A percentile compares a stretch with the other conserved stretches of the same genome.
phyloP scores from a whole-genome alignment of 345 rosid species.

The Eucalyptus coolabah region DNA sequence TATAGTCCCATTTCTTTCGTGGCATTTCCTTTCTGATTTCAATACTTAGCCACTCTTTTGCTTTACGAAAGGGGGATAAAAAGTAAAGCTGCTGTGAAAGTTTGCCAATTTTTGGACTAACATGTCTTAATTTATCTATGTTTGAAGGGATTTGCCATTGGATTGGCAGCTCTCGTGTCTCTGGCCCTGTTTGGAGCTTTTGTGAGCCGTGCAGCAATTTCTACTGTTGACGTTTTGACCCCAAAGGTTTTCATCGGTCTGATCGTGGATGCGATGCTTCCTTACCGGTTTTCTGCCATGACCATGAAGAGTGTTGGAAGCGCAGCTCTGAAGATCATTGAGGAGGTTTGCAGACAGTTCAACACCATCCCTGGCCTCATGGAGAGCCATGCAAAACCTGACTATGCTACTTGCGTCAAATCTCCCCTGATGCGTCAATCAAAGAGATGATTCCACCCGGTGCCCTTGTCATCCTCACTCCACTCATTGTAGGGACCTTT shows the following conservation, averaged over 20 bases:
- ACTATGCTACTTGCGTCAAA: not conserved
- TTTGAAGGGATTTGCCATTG: not conserved
- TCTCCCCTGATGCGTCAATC: not conserved
- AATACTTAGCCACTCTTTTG: not conserved
- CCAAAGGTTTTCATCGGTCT: not conserved
- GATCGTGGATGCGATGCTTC: not conserved
- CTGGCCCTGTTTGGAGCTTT: not conserved
- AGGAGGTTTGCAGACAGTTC: not conserved
- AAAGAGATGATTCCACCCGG: not conserved
- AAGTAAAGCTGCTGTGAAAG: not conserved
- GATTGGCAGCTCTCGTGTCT: not conserved
- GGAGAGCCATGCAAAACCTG: not conserved
- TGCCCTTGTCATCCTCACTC: not conserved
- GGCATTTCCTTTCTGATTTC: not conserved
- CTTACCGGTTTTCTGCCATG: not conserved
- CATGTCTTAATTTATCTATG: not conserved
- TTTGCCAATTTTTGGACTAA: not conserved
- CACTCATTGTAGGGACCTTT: not conserved
- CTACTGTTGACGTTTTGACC: not conserved
- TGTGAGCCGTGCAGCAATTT: not conserved
- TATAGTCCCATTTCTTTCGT: not conserved
- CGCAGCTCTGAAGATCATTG: not conserved
- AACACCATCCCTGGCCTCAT: not conserved
- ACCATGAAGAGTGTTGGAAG: not conserved
- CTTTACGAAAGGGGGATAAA: not conserved